These are phyloP conservation scores for Favolaschia claudopus DNA, from an alignment of 768 basidiomycete genomes.

Conservation along the genomic window DNA sequence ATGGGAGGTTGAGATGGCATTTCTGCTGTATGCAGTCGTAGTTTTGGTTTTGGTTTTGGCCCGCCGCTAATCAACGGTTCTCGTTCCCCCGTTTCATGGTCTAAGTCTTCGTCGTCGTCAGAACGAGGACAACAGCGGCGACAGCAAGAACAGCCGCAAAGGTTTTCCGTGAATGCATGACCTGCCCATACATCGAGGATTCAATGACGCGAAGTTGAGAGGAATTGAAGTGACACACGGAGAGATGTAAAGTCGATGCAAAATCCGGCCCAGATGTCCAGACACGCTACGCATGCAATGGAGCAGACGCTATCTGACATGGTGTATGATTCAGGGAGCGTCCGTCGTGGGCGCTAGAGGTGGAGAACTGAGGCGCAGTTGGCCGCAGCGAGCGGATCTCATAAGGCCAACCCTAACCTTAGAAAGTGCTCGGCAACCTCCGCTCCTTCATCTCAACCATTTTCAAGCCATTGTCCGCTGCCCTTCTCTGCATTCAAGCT, in stretches of 20 bases:
- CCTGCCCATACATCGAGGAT: no score
- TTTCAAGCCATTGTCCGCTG: no score
- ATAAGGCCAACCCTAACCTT: no score
- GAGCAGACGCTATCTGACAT: constrained; percentile 8
- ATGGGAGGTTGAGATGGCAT: constrained; percentile 22
- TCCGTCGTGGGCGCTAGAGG: no score
- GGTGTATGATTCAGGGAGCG: no score
- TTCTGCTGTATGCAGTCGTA: not conserved
- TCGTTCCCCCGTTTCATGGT: constrained; percentile 5
- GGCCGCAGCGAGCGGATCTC: no score
- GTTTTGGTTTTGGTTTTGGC: not conserved
- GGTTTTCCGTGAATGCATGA: constrained; percentile 12
- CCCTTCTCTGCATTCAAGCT: no score
- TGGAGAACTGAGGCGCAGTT: no score
- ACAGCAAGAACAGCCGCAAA: constrained; percentile 3
- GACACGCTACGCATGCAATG: constrained; percentile 4
- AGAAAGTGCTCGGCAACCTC: no score
- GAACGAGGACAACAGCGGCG: not conserved
- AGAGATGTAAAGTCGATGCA: constrained; percentile 20
- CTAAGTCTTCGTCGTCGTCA: not conserved
- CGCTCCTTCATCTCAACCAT: no score
- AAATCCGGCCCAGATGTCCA: constrained; percentile 22
- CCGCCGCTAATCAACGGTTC: constrained; percentile 12
- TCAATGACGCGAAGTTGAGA: not conserved
- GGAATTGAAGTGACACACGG: constrained; percentile 9